Percentiles rank a stretch among this genome's conserved stretches.
phyloP scores from a whole-genome alignment of 2,329 filamentous ascomycete species.

The Teratosphaeria pseudoeucalypti region DNA sequence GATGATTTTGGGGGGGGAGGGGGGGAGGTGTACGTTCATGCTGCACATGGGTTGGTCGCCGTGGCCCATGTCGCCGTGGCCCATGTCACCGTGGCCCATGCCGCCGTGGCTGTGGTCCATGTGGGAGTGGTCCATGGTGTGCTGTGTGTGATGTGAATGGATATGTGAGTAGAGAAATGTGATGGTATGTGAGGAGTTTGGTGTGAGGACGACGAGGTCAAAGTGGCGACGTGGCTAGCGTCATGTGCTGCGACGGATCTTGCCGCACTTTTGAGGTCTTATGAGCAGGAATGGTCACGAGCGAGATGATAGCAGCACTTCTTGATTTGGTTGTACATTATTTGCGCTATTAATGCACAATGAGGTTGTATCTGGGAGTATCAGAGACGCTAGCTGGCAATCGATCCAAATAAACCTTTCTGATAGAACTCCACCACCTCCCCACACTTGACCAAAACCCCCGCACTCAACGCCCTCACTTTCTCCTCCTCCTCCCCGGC shows the following conservation, averaged over 20 bases:
- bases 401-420: slow-evolving; percentile 56
- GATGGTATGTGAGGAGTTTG: neutral
- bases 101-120: slow-evolving; percentile 41
- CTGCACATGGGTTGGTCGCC: slow-evolving; percentile 54
- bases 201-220: neutral
- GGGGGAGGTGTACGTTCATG: slow-evolving; percentile 63
- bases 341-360: too few relatives aligned
- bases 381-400: too few relatives aligned
- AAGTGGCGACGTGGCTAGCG: neutral
- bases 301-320: neutral
- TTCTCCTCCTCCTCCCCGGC: slow-evolving; percentile 57
- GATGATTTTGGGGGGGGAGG: neutral
- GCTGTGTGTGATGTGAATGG: neutral
- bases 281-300: neutral
- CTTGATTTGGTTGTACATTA: too few relatives aligned
- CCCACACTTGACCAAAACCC: slow-evolving; percentile 63
- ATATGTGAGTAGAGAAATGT: neutral
- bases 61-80: slow-evolving; percentile 43
- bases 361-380: too few relatives aligned
- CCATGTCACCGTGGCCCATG: slow-evolving; percentile 46
- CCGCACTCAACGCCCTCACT: slow-evolving; percentile 67
- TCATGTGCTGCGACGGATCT: neutral
- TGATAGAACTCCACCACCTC: slow-evolving; percentile 79
- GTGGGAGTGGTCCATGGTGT: slow-evolving; percentile 13
- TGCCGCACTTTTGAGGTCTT: neutral